Evolutionary conservation across 202 grass and related monocot species (phyloP).

Genomic region (Eragrostis tef): DNA sequence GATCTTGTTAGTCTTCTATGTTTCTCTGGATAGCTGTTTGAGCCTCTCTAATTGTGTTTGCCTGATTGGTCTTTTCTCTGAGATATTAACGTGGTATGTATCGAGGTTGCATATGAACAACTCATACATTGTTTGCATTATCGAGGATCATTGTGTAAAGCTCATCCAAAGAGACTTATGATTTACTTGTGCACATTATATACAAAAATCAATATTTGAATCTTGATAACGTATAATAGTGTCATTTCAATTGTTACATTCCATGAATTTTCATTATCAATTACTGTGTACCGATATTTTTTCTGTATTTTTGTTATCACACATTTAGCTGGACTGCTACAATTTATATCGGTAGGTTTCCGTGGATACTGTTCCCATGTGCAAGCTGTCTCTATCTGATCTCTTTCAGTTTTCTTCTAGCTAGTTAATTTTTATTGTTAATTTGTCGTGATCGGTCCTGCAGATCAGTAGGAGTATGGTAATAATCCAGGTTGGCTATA

Average conservation of each 20-base stretch:
- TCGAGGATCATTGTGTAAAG: background rate
- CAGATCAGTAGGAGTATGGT: background rate
- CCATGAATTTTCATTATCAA: too few species aligned
- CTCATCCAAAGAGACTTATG: background rate
- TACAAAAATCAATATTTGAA: background rate
- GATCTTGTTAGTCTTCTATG: background rate
- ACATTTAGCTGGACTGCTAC: background rate
- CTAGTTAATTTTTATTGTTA: background rate
- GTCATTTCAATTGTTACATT: background rate
- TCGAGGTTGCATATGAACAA: background rate
- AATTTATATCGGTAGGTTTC: conserved; percentile 2
- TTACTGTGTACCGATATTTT: too few species aligned
- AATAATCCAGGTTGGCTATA: background rate
- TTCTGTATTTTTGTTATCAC: background rate
- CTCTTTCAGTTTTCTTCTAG: background rate
- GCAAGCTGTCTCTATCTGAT: background rate
- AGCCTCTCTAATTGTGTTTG: conserved; percentile 4
- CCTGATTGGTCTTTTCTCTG: background rate
- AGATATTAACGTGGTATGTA: background rate
- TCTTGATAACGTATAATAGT: background rate
- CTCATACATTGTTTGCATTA: background rate
- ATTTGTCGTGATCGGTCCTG: background rate
- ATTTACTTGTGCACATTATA: background rate
- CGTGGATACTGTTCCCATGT: background rate
- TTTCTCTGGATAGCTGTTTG: background rate